A percentile compares a stretch with the other conserved stretches of the same genome.
Evolutionary conservation across 176 grass and related monocot species (phyloP).

Genomic region (Avena sativa): DNA sequence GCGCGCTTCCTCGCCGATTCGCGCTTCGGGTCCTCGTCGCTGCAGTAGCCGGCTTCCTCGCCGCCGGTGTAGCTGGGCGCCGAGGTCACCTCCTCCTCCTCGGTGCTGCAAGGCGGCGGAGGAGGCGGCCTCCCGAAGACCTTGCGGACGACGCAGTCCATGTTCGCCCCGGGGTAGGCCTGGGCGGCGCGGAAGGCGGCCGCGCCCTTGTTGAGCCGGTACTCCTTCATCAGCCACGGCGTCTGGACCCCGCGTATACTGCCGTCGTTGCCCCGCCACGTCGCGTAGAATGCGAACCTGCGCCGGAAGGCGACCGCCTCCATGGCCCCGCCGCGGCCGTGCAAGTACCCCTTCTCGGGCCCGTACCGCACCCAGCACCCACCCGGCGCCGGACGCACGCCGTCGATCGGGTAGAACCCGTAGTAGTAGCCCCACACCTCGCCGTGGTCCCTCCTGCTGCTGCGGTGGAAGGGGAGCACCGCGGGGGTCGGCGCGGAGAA

Average conservation of each 20-base stretch:
- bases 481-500: neutral
- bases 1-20: neutral
- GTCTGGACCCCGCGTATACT: neutral
- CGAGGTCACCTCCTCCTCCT: neutral
- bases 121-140: neutral
- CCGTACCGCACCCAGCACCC: neutral
- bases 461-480: neutral
- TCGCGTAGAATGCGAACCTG: conserved; percentile 12
- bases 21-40: conserved; percentile 4
- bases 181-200: neutral
- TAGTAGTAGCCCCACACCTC: conserved; percentile 16
- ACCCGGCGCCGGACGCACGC: neutral
- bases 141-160: conserved; percentile 3
- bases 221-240: conserved; percentile 34
- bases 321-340: neutral
- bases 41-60: neutral
- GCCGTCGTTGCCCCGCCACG: neutral
- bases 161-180: neutral
- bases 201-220: neutral
- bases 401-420: neutral
- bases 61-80: neutral
- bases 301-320: conserved; percentile 1
- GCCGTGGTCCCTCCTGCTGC: neutral
- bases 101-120: neutral
- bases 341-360: neutral